A percentile compares a stretch with the other conserved stretches of the same genome.
These are phyloP conservation scores for Pseudohalonectria lignicola DNA, from an alignment of 2,329 filamentous ascomycete species.

Conservation along the genomic window DNA sequence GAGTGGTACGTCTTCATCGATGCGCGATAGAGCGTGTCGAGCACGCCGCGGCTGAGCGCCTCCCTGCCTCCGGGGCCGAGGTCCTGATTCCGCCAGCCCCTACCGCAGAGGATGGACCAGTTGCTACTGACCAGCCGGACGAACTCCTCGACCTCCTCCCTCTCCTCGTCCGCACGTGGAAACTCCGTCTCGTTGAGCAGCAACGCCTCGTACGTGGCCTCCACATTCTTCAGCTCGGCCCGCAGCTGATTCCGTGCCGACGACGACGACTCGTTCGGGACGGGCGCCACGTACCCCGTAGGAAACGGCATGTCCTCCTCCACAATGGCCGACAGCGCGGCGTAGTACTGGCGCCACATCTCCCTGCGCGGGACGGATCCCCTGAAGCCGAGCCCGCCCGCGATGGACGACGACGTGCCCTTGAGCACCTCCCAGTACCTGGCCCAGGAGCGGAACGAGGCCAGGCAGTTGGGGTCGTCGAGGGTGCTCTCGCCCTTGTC, in stretches of 20 bases:
- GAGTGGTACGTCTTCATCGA: constrained; percentile 94
- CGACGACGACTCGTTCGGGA: constrained; percentile 31
- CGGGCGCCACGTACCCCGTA: constrained; percentile 29
- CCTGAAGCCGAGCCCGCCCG: constrained; percentile 46
- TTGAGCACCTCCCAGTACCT: constrained; percentile 51
- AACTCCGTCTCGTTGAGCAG: constrained; percentile 73
- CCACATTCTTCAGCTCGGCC: constrained; percentile 68
- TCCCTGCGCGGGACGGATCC: constrained; percentile 50
- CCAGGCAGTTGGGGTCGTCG: constrained; percentile 40
- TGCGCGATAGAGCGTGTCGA: constrained; percentile 83
- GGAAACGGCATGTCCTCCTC: constrained; percentile 53
- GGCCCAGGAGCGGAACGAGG: constrained; percentile 56
- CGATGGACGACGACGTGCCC: constrained; percentile 24
- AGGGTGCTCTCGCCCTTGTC: constrained; percentile 38
- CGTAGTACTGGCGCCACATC: constrained; percentile 81
- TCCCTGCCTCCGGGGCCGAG: constrained; percentile 73
- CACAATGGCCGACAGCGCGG: constrained; percentile 65
- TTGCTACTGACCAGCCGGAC: constrained; percentile 70
- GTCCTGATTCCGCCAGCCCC: constrained; percentile 69
- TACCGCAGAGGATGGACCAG: constrained; percentile 73
- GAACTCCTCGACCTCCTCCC: constrained; percentile 72
- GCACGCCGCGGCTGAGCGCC: constrained; percentile 60
- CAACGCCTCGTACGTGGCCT: constrained; percentile 67
- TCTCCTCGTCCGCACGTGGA: constrained; percentile 70
- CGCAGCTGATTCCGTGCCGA: constrained; percentile 55